Evolutionary conservation across 1,139 yeast species (phyloP).

Genomic region (Pneumocystis murina): DNA sequence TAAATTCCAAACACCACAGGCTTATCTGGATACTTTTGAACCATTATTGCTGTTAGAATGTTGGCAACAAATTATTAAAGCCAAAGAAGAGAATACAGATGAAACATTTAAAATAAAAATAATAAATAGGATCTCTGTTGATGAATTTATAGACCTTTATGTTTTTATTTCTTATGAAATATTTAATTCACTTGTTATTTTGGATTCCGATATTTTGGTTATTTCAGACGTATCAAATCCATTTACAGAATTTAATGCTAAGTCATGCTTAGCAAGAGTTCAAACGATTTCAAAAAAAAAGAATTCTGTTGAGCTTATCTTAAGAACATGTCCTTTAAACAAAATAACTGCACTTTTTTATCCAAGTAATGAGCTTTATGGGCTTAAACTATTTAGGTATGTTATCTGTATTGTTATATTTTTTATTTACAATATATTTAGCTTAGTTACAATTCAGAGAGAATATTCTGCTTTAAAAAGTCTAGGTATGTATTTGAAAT

Average conservation of each 20-base stretch:
- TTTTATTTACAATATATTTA: conserved; percentile 1
- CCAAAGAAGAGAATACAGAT: conserved; percentile 46
- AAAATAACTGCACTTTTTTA: conserved; percentile 42
- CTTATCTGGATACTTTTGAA: conserved; percentile 53
- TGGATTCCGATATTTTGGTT: conserved; percentile 69
- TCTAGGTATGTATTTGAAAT: conserved; percentile 25
- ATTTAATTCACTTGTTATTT: conserved; percentile 38
- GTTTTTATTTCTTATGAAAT: conserved; percentile 50
- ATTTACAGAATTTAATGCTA: not conserved
- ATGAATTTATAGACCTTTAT: conserved; percentile 76
- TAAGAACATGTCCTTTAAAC: conserved; percentile 43
- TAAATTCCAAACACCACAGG: conserved; percentile 40
- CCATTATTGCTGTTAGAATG: conserved; percentile 79
- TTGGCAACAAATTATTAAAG: conserved; percentile 78
- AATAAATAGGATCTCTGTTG: conserved; percentile 72
- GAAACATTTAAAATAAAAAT: conserved; percentile 52
- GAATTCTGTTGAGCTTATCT: conserved; percentile 55
- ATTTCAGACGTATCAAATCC: conserved; percentile 30
- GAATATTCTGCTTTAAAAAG: conserved; percentile 78
- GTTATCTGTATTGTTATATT: conserved; percentile 1
- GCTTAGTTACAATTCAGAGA: conserved; percentile 75
- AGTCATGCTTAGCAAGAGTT: conserved; percentile 63
- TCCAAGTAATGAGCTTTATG: conserved; percentile 49
- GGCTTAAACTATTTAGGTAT: conserved; percentile 57
- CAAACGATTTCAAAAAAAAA: conserved; percentile 45